Evolutionary conservation across 371 early-diverging fungal species (phyloP).

Genomic region (Mucor saturninus): DNA sequence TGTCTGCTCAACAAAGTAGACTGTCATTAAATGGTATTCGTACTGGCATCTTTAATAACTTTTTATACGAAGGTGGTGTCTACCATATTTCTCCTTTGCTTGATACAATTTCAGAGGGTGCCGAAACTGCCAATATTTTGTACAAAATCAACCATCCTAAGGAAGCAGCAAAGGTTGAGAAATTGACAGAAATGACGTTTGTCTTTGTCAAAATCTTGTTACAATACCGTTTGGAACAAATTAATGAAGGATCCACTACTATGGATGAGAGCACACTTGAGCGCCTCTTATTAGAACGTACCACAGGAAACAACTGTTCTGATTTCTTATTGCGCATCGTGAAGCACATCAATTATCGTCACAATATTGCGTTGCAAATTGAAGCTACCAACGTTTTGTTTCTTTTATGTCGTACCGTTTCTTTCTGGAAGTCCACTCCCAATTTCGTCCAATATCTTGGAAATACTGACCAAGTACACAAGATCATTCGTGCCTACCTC

Average conservation of each 20-base stretch:
- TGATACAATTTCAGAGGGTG: conserved; percentile 40
- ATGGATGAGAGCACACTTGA: conserved; percentile 24
- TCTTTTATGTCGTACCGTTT: conserved; percentile 34
- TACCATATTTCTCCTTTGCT: conserved; percentile 46
- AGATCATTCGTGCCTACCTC: conserved; percentile 42
- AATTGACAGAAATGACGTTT: conserved; percentile 40
- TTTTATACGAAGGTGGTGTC: conserved; percentile 43
- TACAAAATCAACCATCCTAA: conserved; percentile 31
- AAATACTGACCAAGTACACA: conserved; percentile 43
- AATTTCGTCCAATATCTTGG: conserved; percentile 51
- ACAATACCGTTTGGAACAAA: conserved; percentile 35
- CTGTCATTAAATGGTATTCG: conserved; percentile 33
- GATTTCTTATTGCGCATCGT: conserved; percentile 46
- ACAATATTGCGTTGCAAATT: conserved; percentile 33
- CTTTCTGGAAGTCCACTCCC: conserved; percentile 39
- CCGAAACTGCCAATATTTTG: conserved; percentile 34
- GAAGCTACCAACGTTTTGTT: conserved; percentile 44
- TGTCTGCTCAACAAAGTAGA: background rate
- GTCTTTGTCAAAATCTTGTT: conserved; percentile 41
- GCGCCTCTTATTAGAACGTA: conserved; percentile 26
- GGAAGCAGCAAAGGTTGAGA: conserved; percentile 42
- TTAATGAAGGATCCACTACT: conserved; percentile 11
- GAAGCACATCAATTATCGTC: conserved; percentile 41
- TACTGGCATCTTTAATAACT: conserved; percentile 35
- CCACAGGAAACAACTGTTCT: conserved; percentile 25